Percentiles rank a stretch among this genome's conserved stretches.
phyloP scores from a whole-genome alignment of 305 asterid species.

The Plantago lanceolata region DNA sequence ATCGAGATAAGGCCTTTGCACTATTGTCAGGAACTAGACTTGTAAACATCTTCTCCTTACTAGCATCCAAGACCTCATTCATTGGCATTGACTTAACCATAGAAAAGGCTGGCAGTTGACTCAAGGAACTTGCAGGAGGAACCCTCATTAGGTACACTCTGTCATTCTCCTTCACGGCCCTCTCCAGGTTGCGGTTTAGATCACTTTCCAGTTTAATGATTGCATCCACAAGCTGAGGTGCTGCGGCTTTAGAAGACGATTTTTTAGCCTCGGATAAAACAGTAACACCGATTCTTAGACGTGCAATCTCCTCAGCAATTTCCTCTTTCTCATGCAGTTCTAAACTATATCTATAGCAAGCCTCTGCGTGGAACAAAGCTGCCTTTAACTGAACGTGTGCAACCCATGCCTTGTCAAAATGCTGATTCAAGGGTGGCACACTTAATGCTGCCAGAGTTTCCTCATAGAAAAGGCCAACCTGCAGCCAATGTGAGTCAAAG shows the following conservation, averaged over 20 bases:
- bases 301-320: slow-evolving; percentile 94
- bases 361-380: slow-evolving; percentile 86
- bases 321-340: slow-evolving; percentile 96
- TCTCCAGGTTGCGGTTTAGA: slow-evolving; percentile 72
- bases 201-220: slow-evolving; percentile 63
- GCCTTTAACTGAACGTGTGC: slow-evolving; percentile 93
- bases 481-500: slow-evolving; percentile 4
- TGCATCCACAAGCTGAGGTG: slow-evolving; percentile 83
- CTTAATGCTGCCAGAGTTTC: slow-evolving; percentile 76
- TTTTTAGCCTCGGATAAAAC: slow-evolving; percentile 71
- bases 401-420: slow-evolving; percentile 86
- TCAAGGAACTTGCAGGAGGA: slow-evolving; percentile 75
- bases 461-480: slow-evolving; percentile 91
- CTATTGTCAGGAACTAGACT: slow-evolving; percentile 91
- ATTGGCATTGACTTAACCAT: slow-evolving; percentile 91
- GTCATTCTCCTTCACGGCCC: slow-evolving; percentile 91
- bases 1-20: slow-evolving; percentile 91
- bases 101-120: slow-evolving; percentile 84
- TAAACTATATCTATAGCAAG: slow-evolving; percentile 82
- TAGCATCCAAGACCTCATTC: slow-evolving; percentile 88
- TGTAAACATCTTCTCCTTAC: slow-evolving; percentile 82
- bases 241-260: slow-evolving; percentile 74
- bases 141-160: slow-evolving; percentile 95
- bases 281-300: slow-evolving; percentile 75
- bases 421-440: slow-evolving; percentile 78